Percentiles rank a stretch among this genome's conserved stretches.
phyloP scores from a whole-genome alignment of 345 rosid genomes.

The Linum trigynum region DNA sequence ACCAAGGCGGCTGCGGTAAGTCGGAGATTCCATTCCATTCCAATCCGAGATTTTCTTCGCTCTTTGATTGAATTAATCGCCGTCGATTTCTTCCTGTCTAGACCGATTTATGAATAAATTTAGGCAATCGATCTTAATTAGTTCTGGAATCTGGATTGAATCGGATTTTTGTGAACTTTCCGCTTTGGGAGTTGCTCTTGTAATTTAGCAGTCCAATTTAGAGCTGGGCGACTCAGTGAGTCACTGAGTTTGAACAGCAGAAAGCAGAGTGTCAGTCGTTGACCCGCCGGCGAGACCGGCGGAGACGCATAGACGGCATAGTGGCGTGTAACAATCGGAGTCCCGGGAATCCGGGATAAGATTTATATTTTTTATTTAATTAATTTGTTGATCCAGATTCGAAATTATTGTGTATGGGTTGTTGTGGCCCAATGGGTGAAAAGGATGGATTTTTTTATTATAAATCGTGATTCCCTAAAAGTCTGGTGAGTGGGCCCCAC shows the following conservation, averaged over 20 bases:
- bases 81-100: too few species aligned
- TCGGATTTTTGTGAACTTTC: neutral
- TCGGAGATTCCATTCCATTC: neutral
- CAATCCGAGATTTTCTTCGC: neutral
- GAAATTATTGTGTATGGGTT: neutral
- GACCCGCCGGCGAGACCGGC: neutral
- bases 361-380: neutral
- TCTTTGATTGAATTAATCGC: neutral
- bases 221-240: neutral
- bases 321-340: neutral
- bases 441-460: neutral
- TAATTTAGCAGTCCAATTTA: too few species aligned
- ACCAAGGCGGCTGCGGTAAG: constrained; percentile 82
- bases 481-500: neutral
- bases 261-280: neutral
- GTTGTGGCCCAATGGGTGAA: neutral
- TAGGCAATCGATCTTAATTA: too few species aligned
- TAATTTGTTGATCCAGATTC: neutral
- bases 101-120: too few species aligned
- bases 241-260: neutral
- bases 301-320: neutral
- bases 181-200: neutral
- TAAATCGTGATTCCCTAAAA: too few species aligned
- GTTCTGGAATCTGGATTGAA: too few species aligned
- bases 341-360: neutral